Evolutionary conservation across 1,284 basidiomycete genomes (phyloP), one percentile per base, ranked within the genome.

Genomic region (Leccinum ponderosum): DNA sequence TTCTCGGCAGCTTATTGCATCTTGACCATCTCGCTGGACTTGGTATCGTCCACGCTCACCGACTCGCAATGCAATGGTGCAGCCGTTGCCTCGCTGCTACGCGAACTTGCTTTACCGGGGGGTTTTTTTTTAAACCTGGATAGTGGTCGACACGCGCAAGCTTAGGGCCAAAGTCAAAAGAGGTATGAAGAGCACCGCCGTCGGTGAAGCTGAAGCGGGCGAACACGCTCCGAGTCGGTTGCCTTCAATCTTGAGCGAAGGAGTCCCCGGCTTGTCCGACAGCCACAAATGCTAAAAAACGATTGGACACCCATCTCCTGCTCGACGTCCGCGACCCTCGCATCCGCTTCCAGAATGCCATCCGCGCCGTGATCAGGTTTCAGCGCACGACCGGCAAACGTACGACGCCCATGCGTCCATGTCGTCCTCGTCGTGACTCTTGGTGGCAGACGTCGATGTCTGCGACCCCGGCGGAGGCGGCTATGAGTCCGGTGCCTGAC

Each of bases 1-100:
- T 11, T n/a, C 25, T 33, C 11, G 1, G n/a, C 33, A 73, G 71
- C 60, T 70, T 37, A 11, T 89, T 67, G 89, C 89, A 14, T 90
- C 87, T 76, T 42, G 75, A 80, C 53, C 66, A 72, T 47, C 73
- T 87, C 42, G 67, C 79, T 17, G 70, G 77, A 66, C 81, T 35
- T 74, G 78, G 69, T 25, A 78, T 76, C 20, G 73, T 82, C 44
- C 66, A 72, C 5, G 66, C 64, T 17, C 64, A 67, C 6, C 67
- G 68, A 35, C 58, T 65, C 33, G 57, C 67, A 2, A 55, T 76
- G 20, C 64, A 65, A 6, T 70, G 66, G 62, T 68, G 74, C 37
- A 54, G 63, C 39, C 31, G 12, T 39, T 55, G 61, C 14, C 48
- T 70, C 35, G 27, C 59, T 1, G 59, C 58, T 3, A 66, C 53